A percentile compares a stretch with the other conserved stretches of the same genome.
These are phyloP conservation scores for Nidularia sp. DNA, from an alignment of 768 basidiomycete genomes.

Conservation along the genomic window DNA sequence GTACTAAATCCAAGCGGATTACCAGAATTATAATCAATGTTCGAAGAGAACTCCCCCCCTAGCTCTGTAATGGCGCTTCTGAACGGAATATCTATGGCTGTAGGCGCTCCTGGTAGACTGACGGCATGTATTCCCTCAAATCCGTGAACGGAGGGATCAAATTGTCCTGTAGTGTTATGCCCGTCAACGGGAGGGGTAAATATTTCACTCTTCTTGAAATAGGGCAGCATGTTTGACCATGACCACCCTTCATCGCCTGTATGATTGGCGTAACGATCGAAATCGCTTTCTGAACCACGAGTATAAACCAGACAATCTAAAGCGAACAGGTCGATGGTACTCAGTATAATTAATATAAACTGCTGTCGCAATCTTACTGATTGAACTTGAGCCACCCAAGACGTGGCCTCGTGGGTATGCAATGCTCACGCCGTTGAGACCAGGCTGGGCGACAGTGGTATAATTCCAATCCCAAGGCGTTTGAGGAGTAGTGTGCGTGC, in stretches of 20 bases:
- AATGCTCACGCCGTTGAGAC: background rate
- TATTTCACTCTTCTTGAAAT: background rate
- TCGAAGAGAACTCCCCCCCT: background rate
- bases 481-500: background rate
- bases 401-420: conserved; percentile 3
- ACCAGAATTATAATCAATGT: background rate
- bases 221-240: conserved; percentile 3
- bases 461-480: conserved; percentile 3
- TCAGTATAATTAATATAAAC: background rate
- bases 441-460: background rate
- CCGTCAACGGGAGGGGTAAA: background rate
- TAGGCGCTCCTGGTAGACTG: background rate
- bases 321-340: background rate
- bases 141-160: background rate
- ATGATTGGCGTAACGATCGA: conserved; percentile 1
- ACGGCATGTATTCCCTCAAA: background rate
- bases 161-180: background rate
- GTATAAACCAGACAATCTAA: conserved; percentile 4
- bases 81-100: background rate
- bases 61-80: background rate
- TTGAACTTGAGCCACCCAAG: conserved; percentile 1
- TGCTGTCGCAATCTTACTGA: background rate
- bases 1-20: conserved; percentile 5
- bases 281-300: conserved; percentile 3
- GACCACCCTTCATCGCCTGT: conserved; percentile 1